Percentiles rank a stretch among this genome's conserved stretches.
These are phyloP conservation scores for Thermothielavioides terrestris DNA, from an alignment of 495 filamentous ascomycete genomes.

Conservation along the genomic window DNA sequence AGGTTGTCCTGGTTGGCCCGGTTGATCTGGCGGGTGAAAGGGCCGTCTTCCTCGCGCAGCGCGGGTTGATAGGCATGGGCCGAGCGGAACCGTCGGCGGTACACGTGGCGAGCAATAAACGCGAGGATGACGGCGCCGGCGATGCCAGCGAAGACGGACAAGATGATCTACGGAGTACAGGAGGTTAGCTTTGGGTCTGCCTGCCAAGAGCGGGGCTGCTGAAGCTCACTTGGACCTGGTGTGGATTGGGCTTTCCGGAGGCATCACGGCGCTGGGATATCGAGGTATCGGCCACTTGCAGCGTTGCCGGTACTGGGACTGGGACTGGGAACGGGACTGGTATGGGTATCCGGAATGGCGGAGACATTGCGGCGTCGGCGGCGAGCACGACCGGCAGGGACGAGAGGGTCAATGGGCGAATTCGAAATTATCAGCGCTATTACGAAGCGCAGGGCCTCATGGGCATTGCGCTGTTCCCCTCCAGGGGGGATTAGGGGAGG, in stretches of 20 bases:
- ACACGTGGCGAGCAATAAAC: conserved; percentile 24
- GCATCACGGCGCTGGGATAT: conserved; percentile 5
- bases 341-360: conserved; percentile 13
- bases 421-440: not conserved
- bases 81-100: conserved; percentile 44
- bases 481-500: not conserved
- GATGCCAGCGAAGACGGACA: conserved; percentile 15
- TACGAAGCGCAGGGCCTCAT: conserved; percentile 2
- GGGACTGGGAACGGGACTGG: conserved; percentile 2
- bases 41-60: conserved; percentile 14
- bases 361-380: conserved; percentile 8
- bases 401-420: not conserved
- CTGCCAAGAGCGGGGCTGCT: not conserved
- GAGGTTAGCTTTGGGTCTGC: not conserved
- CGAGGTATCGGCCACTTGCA: not conserved
- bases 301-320: not conserved
- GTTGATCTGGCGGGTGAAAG: conserved; percentile 17
- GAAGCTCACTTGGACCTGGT: conserved; percentile 6
- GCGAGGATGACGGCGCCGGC: conserved; percentile 9
- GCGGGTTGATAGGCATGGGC: conserved; percentile 17
- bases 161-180: conserved; percentile 15
- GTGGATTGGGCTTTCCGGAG: not conserved
- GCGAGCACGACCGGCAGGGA: too few species aligned
- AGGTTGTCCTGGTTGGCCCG: conserved; percentile 15
- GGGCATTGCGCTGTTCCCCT: conserved; percentile 8